Evolutionary conservation across 129 eudicot species (phyloP).

Genomic region (Lactuca sativa): DNA sequence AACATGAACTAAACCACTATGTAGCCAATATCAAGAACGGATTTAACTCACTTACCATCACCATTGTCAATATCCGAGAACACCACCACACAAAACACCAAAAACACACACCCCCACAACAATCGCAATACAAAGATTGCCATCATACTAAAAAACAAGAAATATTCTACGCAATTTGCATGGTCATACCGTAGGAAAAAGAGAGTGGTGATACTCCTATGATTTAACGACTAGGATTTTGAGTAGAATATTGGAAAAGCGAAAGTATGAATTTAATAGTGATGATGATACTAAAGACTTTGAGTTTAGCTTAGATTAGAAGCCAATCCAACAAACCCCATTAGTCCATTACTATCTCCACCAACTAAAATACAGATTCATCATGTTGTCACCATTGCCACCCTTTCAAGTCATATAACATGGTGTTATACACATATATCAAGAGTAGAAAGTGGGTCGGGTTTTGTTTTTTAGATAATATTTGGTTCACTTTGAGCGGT

Average conservation of each 20-base stretch:
- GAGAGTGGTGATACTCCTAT: constrained; percentile 9
- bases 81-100: constrained; percentile 25
- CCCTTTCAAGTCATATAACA: constrained; percentile 26
- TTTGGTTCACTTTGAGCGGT: background rate
- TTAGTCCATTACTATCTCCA: constrained; percentile 34
- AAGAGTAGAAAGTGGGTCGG: background rate
- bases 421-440: background rate
- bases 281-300: constrained; percentile 18
- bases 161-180: constrained; percentile 14
- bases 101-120: constrained; percentile 20
- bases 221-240: constrained; percentile 31
- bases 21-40: too few species aligned
- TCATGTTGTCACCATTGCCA: constrained; percentile 39
- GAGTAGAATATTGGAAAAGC: constrained; percentile 25
- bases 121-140: constrained; percentile 14
- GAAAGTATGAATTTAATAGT: constrained; percentile 30
- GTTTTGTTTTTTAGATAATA: background rate
- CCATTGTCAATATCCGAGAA: constrained; percentile 22
- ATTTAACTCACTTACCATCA: constrained; percentile 27
- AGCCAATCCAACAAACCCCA: constrained; percentile 37
- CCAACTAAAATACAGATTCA: constrained; percentile 33
- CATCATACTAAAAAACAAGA: constrained; percentile 13
- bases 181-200: background rate
- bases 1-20: too few species aligned
- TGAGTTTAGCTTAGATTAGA: constrained; percentile 38